Percentiles rank a stretch among this genome's conserved stretches.
These are phyloP conservation scores for Fusarium sp. DNA, from an alignment of 2,329 filamentous ascomycete species.

Conservation along the genomic window DNA sequence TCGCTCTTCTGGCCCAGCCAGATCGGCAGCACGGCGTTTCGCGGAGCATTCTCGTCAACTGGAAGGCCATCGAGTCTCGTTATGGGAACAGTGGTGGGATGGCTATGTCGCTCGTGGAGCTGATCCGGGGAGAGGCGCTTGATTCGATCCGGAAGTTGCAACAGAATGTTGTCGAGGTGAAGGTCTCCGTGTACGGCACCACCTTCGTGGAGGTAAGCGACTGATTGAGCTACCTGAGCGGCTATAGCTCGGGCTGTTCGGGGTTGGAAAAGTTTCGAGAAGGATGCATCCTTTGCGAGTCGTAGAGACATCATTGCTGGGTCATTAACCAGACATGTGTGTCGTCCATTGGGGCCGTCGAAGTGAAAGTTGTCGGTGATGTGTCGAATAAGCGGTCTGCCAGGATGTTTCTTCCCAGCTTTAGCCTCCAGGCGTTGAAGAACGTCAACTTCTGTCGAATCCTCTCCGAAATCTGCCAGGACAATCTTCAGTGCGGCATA, in stretches of 20 bases:
- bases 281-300: conserved; percentile 40
- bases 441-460: conserved; percentile 38
- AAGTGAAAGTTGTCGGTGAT: conserved; percentile 42
- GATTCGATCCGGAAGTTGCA: conserved; percentile 40
- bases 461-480: conserved; percentile 42
- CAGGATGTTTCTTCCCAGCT: conserved; percentile 31
- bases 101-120: conserved; percentile 32
- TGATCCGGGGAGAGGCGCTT: conserved; percentile 31
- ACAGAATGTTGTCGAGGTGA: conserved; percentile 41
- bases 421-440: conserved; percentile 32
- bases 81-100: conserved; percentile 35
- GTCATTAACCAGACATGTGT: conserved; percentile 43
- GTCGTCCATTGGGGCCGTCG: conserved; percentile 41
- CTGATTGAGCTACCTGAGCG: conserved; percentile 37
- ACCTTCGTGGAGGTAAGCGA: conserved; percentile 40
- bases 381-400: conserved; percentile 36
- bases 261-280: conserved; percentile 36
- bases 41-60: conserved; percentile 36
- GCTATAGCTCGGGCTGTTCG: conserved; percentile 41
- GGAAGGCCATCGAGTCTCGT: conserved; percentile 42
- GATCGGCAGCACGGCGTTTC: conserved; percentile 37
- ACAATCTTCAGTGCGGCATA: conserved; percentile 44
- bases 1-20: conserved; percentile 43
- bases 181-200: conserved; percentile 44
- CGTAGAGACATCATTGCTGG: conserved; percentile 44